phyloP scores from a whole-genome alignment of 805 yeast genomes.

The fission yeast (Schizosaccharomyces pombe) region ASM294v3 CU329670.1:793001-793500 shows the following conservation, averaged over 20 bases:
- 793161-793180: constrained; percentile 94
- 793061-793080: constrained; percentile 87
- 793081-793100: constrained; percentile 91
- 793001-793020: not conserved
- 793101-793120: constrained; percentile 97
- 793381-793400: constrained; percentile 91
- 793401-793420: constrained; percentile 76
- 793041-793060: constrained; percentile 62
- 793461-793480: constrained; percentile 82
- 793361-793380: constrained; percentile 88
- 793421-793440: constrained; percentile 88
- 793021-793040: not conserved
- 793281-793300: constrained; percentile 69
- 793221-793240: constrained; percentile 38
- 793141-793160: constrained; percentile 56
- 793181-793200: constrained; percentile 98
- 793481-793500: constrained; percentile 81
- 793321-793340: constrained; percentile 82
- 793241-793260: constrained; percentile 34
- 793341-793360: constrained; percentile 78
- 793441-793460: constrained; percentile 70
- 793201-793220: constrained; percentile 46
- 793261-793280: constrained; percentile 35
- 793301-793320: constrained; percentile 92
- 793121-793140: constrained; percentile 90